Base-by-base conservation (phyloP, 2,329 filamentous ascomycete genomes). In the Nemania sp. region DNA sequence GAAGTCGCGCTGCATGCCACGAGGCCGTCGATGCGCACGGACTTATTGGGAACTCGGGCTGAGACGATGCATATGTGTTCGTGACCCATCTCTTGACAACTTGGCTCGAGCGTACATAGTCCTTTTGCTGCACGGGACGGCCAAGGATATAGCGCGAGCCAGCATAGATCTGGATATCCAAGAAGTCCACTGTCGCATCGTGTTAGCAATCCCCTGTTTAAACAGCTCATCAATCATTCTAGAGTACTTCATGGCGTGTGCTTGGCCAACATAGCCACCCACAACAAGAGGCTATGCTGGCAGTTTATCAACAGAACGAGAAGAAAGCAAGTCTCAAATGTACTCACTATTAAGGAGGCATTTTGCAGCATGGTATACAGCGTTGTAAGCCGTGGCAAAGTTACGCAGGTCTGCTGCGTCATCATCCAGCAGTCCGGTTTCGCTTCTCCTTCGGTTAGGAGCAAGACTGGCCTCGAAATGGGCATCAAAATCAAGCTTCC, bases 111-210 rank as follows among this genome's bases (percentile, higher is more conserved):
- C 79, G 78, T 3, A 77, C 73, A 50, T 82, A 82, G 63, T 86
- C 84, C 15, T 71, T 68, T 3, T 76, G 75, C 7, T 78, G 78
- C 1, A 87, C 83, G 0, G 80, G 78, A 0, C 83, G 77, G 0
- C 85, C 85, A 0, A 87, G 76, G 25, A 88, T 87, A 48, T 87
- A 80, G 1, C 78, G 73, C 2, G 85, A 82, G 0, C 85, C 85
- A 0, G 85, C 85, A 46, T 83, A 85, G 43, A 87, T 87, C 65
- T 88, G 85, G 0, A 88, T 74, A 65, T 88, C 84, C 0, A 87
- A 74, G 42, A 88, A 82, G 15, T 87, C 84, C 6, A 83, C 53
- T 56, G 47, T 49, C 35, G 42, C 34, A 48, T 42, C 7, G 3
- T 10, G 25, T 56, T 21, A 56, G 53, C 15, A 17, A 18, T 21